Conservation (phyloP, 2,329 filamentous ascomycete genomes). For the Aspergillus sp. region DNA sequence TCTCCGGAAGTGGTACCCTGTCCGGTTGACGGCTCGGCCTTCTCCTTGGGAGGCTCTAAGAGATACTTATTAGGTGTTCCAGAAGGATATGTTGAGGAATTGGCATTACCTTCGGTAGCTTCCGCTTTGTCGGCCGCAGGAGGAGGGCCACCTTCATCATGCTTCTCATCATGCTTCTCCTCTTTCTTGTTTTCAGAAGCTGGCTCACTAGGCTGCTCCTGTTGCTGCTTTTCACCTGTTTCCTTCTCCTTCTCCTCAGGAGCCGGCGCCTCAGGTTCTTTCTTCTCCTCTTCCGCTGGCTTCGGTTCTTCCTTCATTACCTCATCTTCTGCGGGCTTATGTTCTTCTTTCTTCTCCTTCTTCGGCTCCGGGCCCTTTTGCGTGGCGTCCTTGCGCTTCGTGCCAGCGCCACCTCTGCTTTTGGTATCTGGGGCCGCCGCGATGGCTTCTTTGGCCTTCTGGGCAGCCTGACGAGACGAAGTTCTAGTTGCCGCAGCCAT, state of each 20-base stretch:
- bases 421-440: slow-evolving; percentile 30
- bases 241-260: slow-evolving; percentile 11
- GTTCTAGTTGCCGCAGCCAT: slow-evolving; percentile 33
- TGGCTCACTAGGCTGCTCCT: slow-evolving; percentile 6
- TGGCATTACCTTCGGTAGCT: background rate
- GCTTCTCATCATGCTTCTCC: slow-evolving; percentile 8
- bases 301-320: background rate
- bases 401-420: slow-evolving; percentile 26
- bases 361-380: slow-evolving; percentile 33
- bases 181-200: slow-evolving; percentile 4
- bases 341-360: slow-evolving; percentile 36
- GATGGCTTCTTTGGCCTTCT: slow-evolving; percentile 44
- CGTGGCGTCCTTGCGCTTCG: slow-evolving; percentile 40
- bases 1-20: slow-evolving; percentile 34
- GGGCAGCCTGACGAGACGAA: slow-evolving; percentile 44
- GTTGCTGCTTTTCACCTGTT: slow-evolving; percentile 4
- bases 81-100: background rate
- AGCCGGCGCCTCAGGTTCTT: background rate
- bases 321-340: slow-evolving; percentile 7
- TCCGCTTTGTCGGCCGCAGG: slow-evolving; percentile 12
- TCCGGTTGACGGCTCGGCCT: slow-evolving; percentile 3
- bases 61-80: background rate
- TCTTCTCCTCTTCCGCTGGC: background rate
- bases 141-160: slow-evolving; percentile 11
- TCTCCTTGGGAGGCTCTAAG: slow-evolving; percentile 11